Base-by-base conservation (phyloP, 2,329 filamentous ascomycete species). In the Madurella mycetomatis region DNA sequence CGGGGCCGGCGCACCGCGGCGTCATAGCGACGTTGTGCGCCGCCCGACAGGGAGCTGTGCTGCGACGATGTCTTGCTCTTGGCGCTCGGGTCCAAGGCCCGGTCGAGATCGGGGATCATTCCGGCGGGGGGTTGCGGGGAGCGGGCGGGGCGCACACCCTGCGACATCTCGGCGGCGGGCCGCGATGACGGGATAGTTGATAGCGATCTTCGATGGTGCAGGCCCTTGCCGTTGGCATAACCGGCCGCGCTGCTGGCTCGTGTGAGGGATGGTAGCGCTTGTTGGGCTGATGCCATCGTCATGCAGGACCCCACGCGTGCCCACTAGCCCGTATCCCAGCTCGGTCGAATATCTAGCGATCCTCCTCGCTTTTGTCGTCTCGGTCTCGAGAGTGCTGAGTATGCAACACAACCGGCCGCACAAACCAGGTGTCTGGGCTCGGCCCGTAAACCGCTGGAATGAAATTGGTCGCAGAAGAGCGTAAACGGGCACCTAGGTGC, bases 181-280 rank as follows among this genome's bases (percentile, higher is more conserved):
- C 80, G 76, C 48, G 82, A 81, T 11, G 79, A 74, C 32, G 83
- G 80, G 64, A 86, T 83, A 41, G 84, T 86, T 25, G 83, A 81
- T 46, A 87, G 72, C n/a, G 85, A 87, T 41, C 80, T 77, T 64
- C 78, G 73, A 54, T 74, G 72, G 62, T 71, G 72, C 40, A 49
- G 49, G 41, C 52, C 46, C 42, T 58, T 51, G 49, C 61, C 64
- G 54, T 57, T 67, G 61, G 58, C 58, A 50, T 62, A 58, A 34
- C 62, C 59, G 56, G 72, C 49, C 62, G 61, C 67, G 62, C 53
- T 70, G 65, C 58, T 73, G 69, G 66, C 72, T 62, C 75, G 72
- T 56, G 71, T 68, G 57, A 75, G 66, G 61, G 73, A 73, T 51
- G 77, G 73, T 59, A 73, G 65, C 47, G 71, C 69, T 49, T 73